Evolutionary conservation across 352 stramenopile species (phyloP).

Genomic region (Phytophthora melonis): DNA sequence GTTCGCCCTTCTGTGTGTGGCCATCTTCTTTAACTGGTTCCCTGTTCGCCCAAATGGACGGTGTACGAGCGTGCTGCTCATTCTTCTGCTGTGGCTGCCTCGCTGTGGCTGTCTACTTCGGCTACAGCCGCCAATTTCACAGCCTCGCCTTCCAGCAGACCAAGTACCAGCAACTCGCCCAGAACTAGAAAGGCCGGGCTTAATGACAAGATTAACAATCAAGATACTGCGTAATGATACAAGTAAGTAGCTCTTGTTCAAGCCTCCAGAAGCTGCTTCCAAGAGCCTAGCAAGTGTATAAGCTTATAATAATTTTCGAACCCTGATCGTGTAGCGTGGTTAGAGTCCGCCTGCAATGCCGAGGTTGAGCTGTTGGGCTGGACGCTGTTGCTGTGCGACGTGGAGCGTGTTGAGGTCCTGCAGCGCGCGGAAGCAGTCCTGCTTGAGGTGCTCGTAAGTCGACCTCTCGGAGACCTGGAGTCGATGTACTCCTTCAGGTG

Average conservation of each 20-base stretch:
- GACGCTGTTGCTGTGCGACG: conserved; percentile 60
- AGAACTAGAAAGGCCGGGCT: conserved; percentile 42
- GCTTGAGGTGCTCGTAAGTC: conserved; percentile 91
- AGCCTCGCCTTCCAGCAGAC: conserved; percentile 79
- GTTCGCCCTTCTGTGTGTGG: conserved; percentile 78
- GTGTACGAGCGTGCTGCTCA: conserved; percentile 67
- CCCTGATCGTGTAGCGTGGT: not conserved
- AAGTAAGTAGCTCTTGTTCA: no score
- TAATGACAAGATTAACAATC: no score
- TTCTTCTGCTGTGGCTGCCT: conserved; percentile 76
- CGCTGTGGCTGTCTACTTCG: conserved; percentile 71
- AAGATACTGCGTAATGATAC: no score
- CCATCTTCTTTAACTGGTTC: conserved; percentile 92
- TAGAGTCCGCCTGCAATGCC: conserved; percentile 31
- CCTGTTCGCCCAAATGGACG: conserved; percentile 86
- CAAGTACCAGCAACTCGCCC: conserved; percentile 60
- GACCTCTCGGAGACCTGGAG: conserved; percentile 88
- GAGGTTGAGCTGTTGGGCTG: conserved; percentile 39
- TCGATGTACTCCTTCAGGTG: conserved; percentile 91
- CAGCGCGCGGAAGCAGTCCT: conserved; percentile 79
- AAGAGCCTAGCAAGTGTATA: conserved; percentile 14
- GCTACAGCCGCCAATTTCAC: conserved; percentile 77
- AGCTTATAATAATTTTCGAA: conserved; percentile 6
- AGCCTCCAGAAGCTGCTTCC: not conserved
- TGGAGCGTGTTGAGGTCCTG: conserved; percentile 81